Conservation (phyloP, 2,329 filamentous ascomycete species). For the Lasiodiplodia hormozganensis region DNA sequence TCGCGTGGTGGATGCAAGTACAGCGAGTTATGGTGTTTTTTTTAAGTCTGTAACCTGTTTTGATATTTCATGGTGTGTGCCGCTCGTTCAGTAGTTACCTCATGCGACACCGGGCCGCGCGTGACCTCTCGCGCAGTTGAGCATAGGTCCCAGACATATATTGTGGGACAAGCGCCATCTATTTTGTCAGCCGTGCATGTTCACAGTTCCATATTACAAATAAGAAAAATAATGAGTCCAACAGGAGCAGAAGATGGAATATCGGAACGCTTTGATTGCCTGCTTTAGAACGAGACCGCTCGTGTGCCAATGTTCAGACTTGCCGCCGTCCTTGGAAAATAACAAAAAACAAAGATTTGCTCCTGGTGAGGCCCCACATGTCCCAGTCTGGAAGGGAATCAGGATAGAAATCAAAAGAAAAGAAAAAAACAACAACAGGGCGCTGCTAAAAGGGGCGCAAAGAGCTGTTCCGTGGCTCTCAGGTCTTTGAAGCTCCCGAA, state of each 20-base stretch:
- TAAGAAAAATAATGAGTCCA: background rate
- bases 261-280: slow-evolving; percentile 15
- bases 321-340: background rate
- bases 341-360: background rate
- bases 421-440: background rate
- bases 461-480: slow-evolving; percentile 10
- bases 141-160: background rate
- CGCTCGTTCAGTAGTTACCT: background rate
- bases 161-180: background rate
- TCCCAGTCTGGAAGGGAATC: background rate
- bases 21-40: background rate
- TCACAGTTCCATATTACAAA: background rate
- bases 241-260: background rate
- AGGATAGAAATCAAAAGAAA: background rate
- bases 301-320: background rate
- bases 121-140: background rate
- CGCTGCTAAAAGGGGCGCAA: slow-evolving; percentile 1
- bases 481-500: slow-evolving; percentile 1
- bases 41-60: background rate
- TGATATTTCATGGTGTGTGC: background rate
- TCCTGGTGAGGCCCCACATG: background rate
- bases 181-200: background rate
- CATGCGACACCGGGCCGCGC: background rate
- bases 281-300: slow-evolving; percentile 15
- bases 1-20: background rate